Evolutionary conservation across 2,329 filamentous ascomycete genomes (phyloP), one percentile per base, ranked within the genome.

Genomic region (Arthroderma sp.): DNA sequence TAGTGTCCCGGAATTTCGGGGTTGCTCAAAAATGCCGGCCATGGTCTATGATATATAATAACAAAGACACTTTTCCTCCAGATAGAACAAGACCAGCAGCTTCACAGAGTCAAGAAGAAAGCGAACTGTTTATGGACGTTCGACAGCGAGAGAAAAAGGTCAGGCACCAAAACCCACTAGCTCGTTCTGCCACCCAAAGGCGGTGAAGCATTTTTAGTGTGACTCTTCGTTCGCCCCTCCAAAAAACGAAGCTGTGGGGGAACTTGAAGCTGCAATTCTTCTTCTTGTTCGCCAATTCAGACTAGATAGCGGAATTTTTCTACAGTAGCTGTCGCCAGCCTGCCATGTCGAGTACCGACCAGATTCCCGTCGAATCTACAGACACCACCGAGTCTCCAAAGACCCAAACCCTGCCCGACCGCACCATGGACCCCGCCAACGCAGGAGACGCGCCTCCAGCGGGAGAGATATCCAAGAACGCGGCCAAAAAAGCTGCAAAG

Each of bases 11-110:
- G 75, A 76, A 64, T 94, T 93, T 62, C 88, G 79, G 61, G 87
- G 83, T 70, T 91, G 85, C 71, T 95, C 87, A 62, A 96, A 98
- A 68, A 98, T 87, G 62, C 85, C 85, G 66, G 86, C 81, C 91
- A 98, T 98, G 53, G 55, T 65, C 53, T 53, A 41, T 33, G 43
- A 47, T 22, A 22, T 22, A 22, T 22, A 11, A 22, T 15, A 37
- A 10, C 11, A 15, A 22, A 29, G 10, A 31, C n/a, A 30, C 10
- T 29, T 38, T 22, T 22, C 15, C 15, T 22, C 15, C 15, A 22
- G 15, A 22, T 22, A 22, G 15, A 22, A 22, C 15, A 22, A 22
- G 15, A 22, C 15, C 15, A 22, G 15, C 15, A 22, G 15, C 15
- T 22, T 22, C 15, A 22, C 15, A 22, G 15, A 22, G 15, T 22